Evolutionary conservation across 116 monocot species (phyloP).

Genomic region (Iris pallida): DNA sequence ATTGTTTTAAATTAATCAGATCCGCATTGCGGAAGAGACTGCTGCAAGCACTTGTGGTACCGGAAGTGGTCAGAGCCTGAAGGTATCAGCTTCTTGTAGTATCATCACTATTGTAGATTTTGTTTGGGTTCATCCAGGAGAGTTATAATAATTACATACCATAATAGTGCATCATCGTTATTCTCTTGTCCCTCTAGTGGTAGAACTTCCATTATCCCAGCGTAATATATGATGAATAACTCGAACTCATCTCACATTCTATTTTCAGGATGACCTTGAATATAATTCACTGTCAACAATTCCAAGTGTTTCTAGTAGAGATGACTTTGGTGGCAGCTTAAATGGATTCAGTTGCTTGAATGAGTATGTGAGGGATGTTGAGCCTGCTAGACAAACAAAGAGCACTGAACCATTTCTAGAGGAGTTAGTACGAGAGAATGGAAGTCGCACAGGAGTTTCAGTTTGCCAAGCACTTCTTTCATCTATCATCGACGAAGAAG

Average conservation of each 20-base stretch:
- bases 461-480: slow-evolving; percentile 65
- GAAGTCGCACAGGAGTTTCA: slow-evolving; percentile 31
- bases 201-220: not conserved
- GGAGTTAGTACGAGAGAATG: slow-evolving; percentile 34
- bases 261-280: slow-evolving; percentile 34
- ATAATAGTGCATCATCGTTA: no score
- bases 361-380: slow-evolving; percentile 6
- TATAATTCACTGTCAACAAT: slow-evolving; percentile 19
- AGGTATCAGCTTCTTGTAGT: slow-evolving; percentile 17
- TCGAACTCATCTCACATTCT: not conserved
- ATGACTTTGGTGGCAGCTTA: slow-evolving; percentile 14
- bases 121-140: not conserved
- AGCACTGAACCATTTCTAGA: slow-evolving; percentile 37
- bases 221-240: no score
- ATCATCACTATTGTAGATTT: not conserved
- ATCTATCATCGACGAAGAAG: slow-evolving; percentile 57
- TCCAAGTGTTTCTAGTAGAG: slow-evolving; percentile 15
- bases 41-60: slow-evolving; percentile 12
- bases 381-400: slow-evolving; percentile 15
- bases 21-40: slow-evolving; percentile 15
- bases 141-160: not conserved
- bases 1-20: slow-evolving; percentile 10
- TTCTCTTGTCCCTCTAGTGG: not conserved
- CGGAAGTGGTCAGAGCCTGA: slow-evolving; percentile 22
- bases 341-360: slow-evolving; percentile 23